A percentile compares a stretch with the other conserved stretches of the same genome.
These are phyloP conservation scores for Helotiales sp. DNA, from an alignment of 2,329 filamentous ascomycete genomes.

Conservation along the genomic window DNA sequence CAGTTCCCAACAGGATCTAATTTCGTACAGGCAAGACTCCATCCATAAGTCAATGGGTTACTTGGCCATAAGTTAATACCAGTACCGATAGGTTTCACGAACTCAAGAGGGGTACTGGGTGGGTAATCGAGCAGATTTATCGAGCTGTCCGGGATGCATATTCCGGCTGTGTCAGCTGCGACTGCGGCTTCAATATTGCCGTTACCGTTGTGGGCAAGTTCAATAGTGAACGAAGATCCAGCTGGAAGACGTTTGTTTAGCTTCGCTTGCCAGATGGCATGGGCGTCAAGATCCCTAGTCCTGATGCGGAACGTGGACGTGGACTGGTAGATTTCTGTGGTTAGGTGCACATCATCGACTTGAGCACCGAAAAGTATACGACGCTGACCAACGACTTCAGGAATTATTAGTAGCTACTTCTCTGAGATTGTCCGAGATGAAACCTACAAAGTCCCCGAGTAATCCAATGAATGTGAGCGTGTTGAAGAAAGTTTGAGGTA, in stretches of 20 bases:
- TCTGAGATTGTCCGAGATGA: constrained; percentile 30
- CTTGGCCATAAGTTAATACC: constrained; percentile 55
- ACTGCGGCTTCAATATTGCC: constrained; percentile 50
- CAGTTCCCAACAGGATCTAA: constrained; percentile 56
- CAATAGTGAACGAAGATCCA: constrained; percentile 51
- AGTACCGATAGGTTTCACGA: constrained; percentile 53
- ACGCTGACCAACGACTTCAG: constrained; percentile 30
- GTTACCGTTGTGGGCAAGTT: constrained; percentile 60
- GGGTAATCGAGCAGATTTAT: constrained; percentile 38
- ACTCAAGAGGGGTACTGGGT: constrained; percentile 51
- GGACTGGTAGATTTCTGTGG: constrained; percentile 4
- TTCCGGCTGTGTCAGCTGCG: not conserved
- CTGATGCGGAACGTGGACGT: constrained; percentile 40
- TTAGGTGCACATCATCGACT: constrained; percentile 18
- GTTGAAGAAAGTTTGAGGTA: constrained; percentile 62
- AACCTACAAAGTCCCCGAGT: constrained; percentile 57
- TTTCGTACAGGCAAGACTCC: constrained; percentile 48
- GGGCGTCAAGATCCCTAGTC: constrained; percentile 22
- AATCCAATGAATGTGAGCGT: constrained; percentile 65
- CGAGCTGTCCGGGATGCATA: constrained; percentile 45
- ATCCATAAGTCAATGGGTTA: constrained; percentile 31
- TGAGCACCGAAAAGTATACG: constrained; percentile 34
- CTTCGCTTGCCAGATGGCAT: constrained; percentile 6
- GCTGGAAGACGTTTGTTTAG: constrained; percentile 28
- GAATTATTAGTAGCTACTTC: constrained; percentile 46